Conservation (phyloP, 768 basidiomycete species). For the Boletales sp. region DNA sequence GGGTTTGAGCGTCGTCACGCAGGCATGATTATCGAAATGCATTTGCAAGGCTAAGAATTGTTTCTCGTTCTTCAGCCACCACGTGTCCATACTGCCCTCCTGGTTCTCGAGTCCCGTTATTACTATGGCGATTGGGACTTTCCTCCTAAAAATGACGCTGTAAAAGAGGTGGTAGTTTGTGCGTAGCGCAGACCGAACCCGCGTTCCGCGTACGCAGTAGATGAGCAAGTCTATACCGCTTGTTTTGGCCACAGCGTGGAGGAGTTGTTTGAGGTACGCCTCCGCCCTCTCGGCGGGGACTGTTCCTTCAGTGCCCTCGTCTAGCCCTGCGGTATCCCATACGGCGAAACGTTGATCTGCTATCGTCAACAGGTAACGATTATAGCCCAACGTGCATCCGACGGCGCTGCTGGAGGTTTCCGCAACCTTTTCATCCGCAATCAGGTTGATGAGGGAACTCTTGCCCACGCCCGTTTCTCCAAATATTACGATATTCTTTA, state of each 20-base stretch:
- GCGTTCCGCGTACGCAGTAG: constrained; percentile 28
- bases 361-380: constrained; percentile 8
- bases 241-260: constrained; percentile 12
- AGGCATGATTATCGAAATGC: constrained; percentile 34
- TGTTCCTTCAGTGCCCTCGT: constrained; percentile 18
- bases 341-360: constrained; percentile 10
- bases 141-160: constrained; percentile 35
- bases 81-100: constrained; percentile 24
- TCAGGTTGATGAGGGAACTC: constrained; percentile 22
- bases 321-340: constrained; percentile 27
- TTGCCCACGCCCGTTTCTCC: constrained; percentile 24
- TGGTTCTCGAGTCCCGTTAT: constrained; percentile 39
- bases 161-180: constrained; percentile 38
- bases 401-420: constrained; percentile 19
- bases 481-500: constrained; percentile 18
- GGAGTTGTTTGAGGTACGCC: constrained; percentile 26
- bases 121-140: constrained; percentile 37
- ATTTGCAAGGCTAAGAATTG: constrained; percentile 29
- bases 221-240: constrained; percentile 20
- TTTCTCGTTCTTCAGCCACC: constrained; percentile 29
- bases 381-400: constrained; percentile 17
- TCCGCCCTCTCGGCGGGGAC: constrained; percentile 25
- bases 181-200: constrained; percentile 17
- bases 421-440: constrained; percentile 7
- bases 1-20: constrained; percentile 33